phyloP scores from a whole-genome alignment of 192 early-diverging fungal genomes.

The Glomus cerebriforme region DNA sequence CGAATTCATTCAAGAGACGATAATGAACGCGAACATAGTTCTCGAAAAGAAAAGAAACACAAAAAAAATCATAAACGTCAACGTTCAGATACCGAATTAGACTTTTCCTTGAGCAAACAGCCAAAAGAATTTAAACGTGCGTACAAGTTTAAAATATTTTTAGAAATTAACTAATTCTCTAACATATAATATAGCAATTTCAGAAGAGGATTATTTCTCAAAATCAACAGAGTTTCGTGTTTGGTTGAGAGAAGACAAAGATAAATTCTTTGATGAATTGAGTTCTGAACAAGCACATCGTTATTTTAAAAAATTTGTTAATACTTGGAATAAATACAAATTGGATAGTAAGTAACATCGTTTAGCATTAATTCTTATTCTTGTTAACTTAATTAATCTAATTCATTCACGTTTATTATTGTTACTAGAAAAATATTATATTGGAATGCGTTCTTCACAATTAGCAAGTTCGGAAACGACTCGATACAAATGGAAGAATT shows the following conservation, averaged over 20 bases:
- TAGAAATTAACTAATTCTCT: background rate
- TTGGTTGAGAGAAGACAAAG: constrained; percentile 76
- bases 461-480: constrained; percentile 63
- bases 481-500: constrained; percentile 70
- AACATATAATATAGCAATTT: constrained; percentile 47
- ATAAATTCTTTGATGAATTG: constrained; percentile 78
- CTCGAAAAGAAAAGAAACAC: background rate
- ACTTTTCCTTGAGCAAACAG: background rate
- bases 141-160: background rate
- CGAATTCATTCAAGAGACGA: background rate
- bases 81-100: background rate
- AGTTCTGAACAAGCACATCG: constrained; percentile 62
- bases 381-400: background rate
- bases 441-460: constrained; percentile 67
- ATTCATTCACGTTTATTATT: background rate
- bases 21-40: background rate
- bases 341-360: constrained; percentile 49
- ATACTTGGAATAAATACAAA: constrained; percentile 79
- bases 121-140: background rate
- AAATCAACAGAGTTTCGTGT: constrained; percentile 78
- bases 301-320: constrained; percentile 86
- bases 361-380: background rate
- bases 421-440: constrained; percentile 63
- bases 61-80: background rate
- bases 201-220: constrained; percentile 76